Evolutionary conservation across 208 protist species (phyloP), one percentile per base, ranked within the genome.

Genomic region (Plasmodiophora brassicae): DNA sequence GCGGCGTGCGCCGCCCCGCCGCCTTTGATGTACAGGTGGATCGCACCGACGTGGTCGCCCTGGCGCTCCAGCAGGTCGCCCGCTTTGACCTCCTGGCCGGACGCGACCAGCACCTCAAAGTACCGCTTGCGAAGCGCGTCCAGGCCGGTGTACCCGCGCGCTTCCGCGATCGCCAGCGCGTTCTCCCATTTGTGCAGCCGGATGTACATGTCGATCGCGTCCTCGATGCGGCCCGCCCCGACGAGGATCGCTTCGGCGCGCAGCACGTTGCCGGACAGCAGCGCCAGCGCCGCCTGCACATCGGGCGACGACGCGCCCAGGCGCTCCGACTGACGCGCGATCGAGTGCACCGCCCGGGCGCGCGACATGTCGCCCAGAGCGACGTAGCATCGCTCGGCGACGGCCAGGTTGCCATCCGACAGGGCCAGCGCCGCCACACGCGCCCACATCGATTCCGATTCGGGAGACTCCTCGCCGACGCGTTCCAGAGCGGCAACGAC

Each of bases 381-480:
- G 41, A 96, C 96, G 89, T 93, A 98, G 93, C 96, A 98, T 38
- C 96, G 93, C 91, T 98, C 95, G 28, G 97, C 97, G 35, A 98
- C 95, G 36, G 93, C 88, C 20, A 98, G 90, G 71, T 96, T 92
- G 88, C 94, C 92, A 87, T 96, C 93, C 84, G 95, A 89, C 45
- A 98, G 88, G 20, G 97, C 93, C 8, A 96, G 87, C 46, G 90
- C 54, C 0, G 94, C 92, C 10, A 99, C 93, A 39, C 93, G 95
- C 71, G 72, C 45, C 97, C 97, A 98, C 95, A 99, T 98, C 36
- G 94, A 93, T 90, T 97, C 94, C n/a, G 95, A 97, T 86, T 98
- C 96, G 0, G 93, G 88, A 45, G 93, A 91, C 0, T 94, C 57
- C 60, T 88, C 91, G 20, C 93, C 90, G 72, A 96, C 94, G 25